Base-by-base conservation (phyloP, 139 green algal species). In the Chlorella sp. region DNA sequence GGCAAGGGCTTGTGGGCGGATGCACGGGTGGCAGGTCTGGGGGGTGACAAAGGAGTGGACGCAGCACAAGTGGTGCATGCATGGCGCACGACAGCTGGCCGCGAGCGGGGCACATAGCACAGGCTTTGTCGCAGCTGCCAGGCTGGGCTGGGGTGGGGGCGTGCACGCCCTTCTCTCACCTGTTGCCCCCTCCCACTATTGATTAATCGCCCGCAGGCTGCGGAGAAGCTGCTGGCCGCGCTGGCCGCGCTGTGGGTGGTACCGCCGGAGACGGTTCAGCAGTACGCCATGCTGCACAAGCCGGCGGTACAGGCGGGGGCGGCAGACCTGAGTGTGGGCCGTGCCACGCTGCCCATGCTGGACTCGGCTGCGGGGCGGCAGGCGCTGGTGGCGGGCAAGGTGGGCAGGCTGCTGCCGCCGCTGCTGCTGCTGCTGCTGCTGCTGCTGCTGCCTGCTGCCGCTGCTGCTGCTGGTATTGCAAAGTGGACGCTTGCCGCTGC, bases 211-310 rank as follows among this genome's bases (percentile, higher is more conserved):
- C 34, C 83, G 81, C 93, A 96, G 69, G 84, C 85, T 0, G 89
- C 87, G 26, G 42, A 81, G 32, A 84, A 83, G 73, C 89, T 97
- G 92, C 85, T 96, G 81, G 61, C 53, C 7, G 91, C 87, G 16
- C 73, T 97, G 32, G 94, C 94, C 3, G 83, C 91, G 2, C 53
- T 97, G 53, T 97, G 95, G 95, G 90, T 66, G 0, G 80, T 97
- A 15, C 85, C 90, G 2, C n/a, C 78, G 21, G 85, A 88, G 24
- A 73, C 89, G 28, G 87, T 94, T 7, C 84, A 95, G 73, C 90
- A 89, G 82, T 94, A 96, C n/a, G 86, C 93, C 21, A 48, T 78
- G 22, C 91, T 97, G 30, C 86, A 83, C 61, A 98, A 97, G 93
- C 97, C 97, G 19, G 68, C 84, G 26, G 79, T 98, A 85, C 36